Conservation (phyloP, 2,329 filamentous ascomycete genomes). For the Scedosporium aurantiacum region DNA sequence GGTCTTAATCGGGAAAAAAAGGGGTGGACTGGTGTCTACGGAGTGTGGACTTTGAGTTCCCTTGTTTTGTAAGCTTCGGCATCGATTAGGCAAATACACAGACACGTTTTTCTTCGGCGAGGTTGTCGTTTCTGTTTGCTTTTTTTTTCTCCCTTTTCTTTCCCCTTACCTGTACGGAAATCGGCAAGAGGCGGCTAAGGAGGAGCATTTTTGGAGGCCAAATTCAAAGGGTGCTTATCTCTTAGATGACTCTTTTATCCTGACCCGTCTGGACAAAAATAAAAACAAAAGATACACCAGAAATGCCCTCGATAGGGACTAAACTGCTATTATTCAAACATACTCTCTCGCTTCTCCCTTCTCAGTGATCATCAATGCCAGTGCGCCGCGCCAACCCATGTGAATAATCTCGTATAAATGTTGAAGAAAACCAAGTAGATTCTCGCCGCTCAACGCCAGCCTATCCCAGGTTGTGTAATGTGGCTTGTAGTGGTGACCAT, state of each 20-base stretch:
- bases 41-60: conserved; percentile 29
- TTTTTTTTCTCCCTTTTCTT: background rate
- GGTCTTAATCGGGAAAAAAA: conserved; percentile 26
- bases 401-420: conserved; percentile 8
- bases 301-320: background rate
- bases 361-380: background rate
- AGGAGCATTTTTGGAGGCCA: conserved; percentile 25
- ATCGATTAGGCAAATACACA: conserved; percentile 37
- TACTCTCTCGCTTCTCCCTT: background rate
- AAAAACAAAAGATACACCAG: conserved; percentile 21
- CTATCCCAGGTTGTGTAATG: too few species aligned
- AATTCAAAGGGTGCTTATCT: conserved; percentile 37
- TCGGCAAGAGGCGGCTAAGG: conserved; percentile 26
- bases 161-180: conserved; percentile 18
- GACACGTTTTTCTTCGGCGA: conserved; percentile 19
- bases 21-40: conserved; percentile 51
- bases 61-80: conserved; percentile 20
- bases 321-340: background rate
- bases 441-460: too few species aligned
- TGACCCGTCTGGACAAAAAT: conserved; percentile 44
- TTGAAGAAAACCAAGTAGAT: too few species aligned
- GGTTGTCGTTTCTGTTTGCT: conserved; percentile 14
- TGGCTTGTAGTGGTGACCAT: too few species aligned
- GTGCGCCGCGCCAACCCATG: background rate
- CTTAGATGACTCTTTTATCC: conserved; percentile 45